phyloP scores from a whole-genome alignment of 768 basidiomycete genomes.

The Mrakia gelida region DNA sequence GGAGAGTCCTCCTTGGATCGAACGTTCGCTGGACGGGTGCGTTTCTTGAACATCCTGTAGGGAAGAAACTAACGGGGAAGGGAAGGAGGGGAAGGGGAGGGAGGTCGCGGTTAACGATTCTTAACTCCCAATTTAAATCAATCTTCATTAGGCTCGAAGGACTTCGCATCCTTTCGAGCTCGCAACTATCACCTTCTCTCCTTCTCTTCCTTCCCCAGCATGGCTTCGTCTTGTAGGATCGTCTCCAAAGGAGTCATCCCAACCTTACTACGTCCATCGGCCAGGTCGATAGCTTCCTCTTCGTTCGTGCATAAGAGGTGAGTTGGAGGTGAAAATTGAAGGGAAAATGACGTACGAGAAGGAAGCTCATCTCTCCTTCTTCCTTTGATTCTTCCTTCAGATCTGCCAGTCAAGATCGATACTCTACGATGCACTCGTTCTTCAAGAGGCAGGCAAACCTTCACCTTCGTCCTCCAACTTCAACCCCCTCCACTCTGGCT shows the following conservation, averaged over 20 bases:
- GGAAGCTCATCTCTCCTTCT: neutral
- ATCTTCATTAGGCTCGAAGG: neutral
- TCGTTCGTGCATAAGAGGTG: neutral
- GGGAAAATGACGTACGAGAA: neutral
- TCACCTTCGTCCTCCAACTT: neutral
- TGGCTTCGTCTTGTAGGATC: neutral
- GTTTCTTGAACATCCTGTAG: conserved; percentile 46
- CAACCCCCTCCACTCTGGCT: neutral
- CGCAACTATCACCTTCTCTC: neutral
- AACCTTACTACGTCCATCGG: neutral
- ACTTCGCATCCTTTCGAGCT: neutral
- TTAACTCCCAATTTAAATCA: neutral
- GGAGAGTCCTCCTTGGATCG: conserved; percentile 37
- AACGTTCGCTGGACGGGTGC: conserved; percentile 42
- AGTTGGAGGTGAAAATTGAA: neutral
- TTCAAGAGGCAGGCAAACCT: neutral
- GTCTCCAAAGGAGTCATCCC: neutral
- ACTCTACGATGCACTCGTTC: conserved; percentile 11
- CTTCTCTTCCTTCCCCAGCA: neutral
- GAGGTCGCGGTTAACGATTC: neutral
- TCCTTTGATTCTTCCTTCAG: neutral
- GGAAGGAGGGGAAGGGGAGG: neutral
- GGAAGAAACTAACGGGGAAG: neutral
- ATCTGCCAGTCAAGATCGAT: conserved; percentile 6
- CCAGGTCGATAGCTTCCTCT: neutral